Base-by-base conservation (phyloP, 2,329 filamentous ascomycete genomes). In the Xylariaceae sp. region DNA sequence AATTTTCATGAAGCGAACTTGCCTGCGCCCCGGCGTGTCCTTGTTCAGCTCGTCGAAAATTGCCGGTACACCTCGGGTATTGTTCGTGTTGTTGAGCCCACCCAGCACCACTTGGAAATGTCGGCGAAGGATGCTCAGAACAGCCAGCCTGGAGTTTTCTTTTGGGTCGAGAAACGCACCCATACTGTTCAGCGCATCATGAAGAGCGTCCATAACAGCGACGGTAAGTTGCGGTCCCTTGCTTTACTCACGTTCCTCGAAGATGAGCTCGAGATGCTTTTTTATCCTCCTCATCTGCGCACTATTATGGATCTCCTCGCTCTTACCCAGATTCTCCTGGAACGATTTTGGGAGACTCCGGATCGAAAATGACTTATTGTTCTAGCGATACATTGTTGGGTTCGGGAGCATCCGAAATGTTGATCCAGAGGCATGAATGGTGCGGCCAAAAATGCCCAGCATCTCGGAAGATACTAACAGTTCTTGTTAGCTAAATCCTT, bases 321-420 rank as follows among this genome's bases (percentile, higher is more conserved):
- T 42, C 2, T 49, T 39, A 0, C 48, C 43, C 11, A 69, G 55
- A 9, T 61, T 55, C 3, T 47, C 47, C 4, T 53, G 36, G 50
- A 65, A 76, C 2, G 68, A 64, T 9, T 59, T 51, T 37, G 76
- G 53, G 1, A 76, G 54, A 38, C 63, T 66, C 13, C 60, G 53
- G 2, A 76, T 51, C 30, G 64, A 69, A 28, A 77, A 67, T 2
- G 68, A 68, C 34, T 67, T 65, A 43, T 66, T 74, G 43, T 78
- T 68, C 76, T 75, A 80, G n/a, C 58, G 60, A 39, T 74, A 72
- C 2, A 67, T 63, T 0, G 76, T 80, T 0, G 77, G 77, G 45
- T 81, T 81, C 0, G 77, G 77, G 1, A 81, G 63, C 55, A 72
- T 70, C 2, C 73, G 73, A 46, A 74, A 80, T 42, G 63, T 66